Evolutionary conservation across 345 rosid species (phyloP), one percentile per base, ranked within the genome.

Genomic region (Aquilaria yunnanensis): DNA sequence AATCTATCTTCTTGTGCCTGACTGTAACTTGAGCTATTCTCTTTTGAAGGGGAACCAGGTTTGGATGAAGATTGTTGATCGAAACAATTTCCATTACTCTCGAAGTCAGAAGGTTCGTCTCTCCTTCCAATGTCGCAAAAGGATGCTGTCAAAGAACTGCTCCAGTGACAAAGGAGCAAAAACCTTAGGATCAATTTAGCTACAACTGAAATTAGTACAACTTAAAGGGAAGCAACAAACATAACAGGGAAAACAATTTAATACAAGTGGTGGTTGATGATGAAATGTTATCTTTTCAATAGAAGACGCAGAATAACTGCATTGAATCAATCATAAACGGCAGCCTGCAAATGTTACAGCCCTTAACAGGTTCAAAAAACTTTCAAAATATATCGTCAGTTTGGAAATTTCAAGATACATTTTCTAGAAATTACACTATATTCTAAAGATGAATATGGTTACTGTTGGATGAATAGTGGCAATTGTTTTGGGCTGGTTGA

Each of bases 1-100:
- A 94, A 94, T 65, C 74, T 75, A 74, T 94, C 99, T 65, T 85
- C 64, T 76, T 90, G 99, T 10, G 95, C 81, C 75, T 86, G 96
- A 54, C 75, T 72, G 59, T 83, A 94, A 74, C 64, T 67, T 41
- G 79, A 67, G 72, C 65, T 68, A 59, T 69, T 79, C 43, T 82
- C 84, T 62, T 77, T 77, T 50, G 69, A 57, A 11, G 60, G 67
- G 37, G 67, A 63, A 55, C 84, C 81, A 14, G 77, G 77, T 56
- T 72, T 73, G 60, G 60, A 32, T 52, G 72, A 54, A 57, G 71
- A 56, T 45, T 74, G 79, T 70, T 75, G 78, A 70, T 81, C 60
- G 56, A 59, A 72, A 58, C 64, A 69, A 67, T 66, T 71, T n/a
- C 69, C 76, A 46, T 78, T 74, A 29, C 32, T 68, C 72, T 66